Conservation (phyloP, 441 rosid species). For the Rhodomyrtus psidioides region DNA sequence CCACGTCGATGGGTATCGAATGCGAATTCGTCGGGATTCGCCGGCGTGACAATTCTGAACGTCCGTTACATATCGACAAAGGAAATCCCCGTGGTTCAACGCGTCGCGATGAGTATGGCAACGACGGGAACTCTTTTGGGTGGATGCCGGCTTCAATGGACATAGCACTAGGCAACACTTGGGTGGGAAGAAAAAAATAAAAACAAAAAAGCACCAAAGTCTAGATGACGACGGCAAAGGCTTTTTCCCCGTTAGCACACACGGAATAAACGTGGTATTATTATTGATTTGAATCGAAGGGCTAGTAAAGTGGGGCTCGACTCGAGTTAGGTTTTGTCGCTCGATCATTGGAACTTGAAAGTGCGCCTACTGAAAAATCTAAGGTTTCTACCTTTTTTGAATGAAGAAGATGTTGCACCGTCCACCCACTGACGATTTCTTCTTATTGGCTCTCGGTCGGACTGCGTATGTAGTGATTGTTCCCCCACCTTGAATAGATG, state of each 20-base stretch:
- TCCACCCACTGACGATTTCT: not conserved
- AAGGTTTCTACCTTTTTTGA: not conserved
- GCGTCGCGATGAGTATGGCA: not conserved
- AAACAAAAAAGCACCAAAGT: not conserved
- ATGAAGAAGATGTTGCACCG: not conserved
- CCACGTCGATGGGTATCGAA: not conserved
- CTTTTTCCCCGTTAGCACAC: not conserved
- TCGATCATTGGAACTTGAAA: not conserved
- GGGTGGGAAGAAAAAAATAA: accelerated
- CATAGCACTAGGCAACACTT: not conserved
- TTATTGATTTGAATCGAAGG: too few species aligned
- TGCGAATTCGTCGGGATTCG: not conserved
- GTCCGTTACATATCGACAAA: not conserved
- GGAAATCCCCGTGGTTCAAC: not conserved
- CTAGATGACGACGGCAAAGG: not conserved
- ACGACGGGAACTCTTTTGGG: not conserved
- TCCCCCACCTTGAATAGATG: not conserved
- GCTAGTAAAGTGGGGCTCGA: too few species aligned
- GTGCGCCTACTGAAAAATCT: not conserved
- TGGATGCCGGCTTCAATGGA: not conserved
- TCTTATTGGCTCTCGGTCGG: not conserved
- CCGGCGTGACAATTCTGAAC: accelerated
- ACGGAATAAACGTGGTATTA: not conserved
- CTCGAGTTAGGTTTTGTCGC: too few species aligned
- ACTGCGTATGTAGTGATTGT: too few species aligned